Evolutionary conservation across 2,329 filamentous ascomycete genomes (phyloP).

Genomic region (Phoma sp.): DNA sequence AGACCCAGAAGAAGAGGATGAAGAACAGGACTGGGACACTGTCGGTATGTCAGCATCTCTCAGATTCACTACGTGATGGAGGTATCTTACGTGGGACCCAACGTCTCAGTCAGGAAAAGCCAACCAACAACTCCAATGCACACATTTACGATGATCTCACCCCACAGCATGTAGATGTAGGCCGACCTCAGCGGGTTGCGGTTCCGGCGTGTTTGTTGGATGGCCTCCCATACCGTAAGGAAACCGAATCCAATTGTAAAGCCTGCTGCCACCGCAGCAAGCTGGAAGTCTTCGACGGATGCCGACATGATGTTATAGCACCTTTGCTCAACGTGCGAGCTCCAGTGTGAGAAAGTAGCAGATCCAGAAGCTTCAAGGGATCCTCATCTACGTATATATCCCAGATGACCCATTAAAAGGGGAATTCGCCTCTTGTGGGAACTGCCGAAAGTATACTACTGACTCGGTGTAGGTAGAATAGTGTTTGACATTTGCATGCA

Average conservation of each 20-base stretch:
- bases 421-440: slow-evolving; percentile 13
- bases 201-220: slow-evolving; percentile 46
- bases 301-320: slow-evolving; percentile 24
- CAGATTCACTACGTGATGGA: no score
- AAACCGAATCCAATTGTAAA: slow-evolving; percentile 47
- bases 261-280: slow-evolving; percentile 44
- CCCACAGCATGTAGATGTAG: slow-evolving; percentile 50
- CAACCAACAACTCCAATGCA: slow-evolving; percentile 41
- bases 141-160: slow-evolving; percentile 40
- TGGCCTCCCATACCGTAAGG: slow-evolving; percentile 45
- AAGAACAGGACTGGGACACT: slow-evolving; percentile 44
- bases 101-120: slow-evolving; percentile 38
- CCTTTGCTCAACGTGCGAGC: slow-evolving; percentile 12
- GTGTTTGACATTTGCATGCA: slow-evolving; percentile 15
- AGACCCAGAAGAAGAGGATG: slow-evolving; percentile 44
- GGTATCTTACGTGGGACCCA: slow-evolving; percentile 40
- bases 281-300: slow-evolving; percentile 36
- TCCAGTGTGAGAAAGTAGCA: slow-evolving; percentile 1
- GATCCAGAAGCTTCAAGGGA: slow-evolving; percentile 1
- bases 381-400: slow-evolving; percentile 10
- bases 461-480: slow-evolving; percentile 10
- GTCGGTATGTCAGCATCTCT: slow-evolving; percentile 2
- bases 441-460: slow-evolving; percentile 6
- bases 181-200: slow-evolving; percentile 41
- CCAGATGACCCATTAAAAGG: slow-evolving; percentile 7